Percentiles rank a stretch among this genome's conserved stretches.
phyloP scores from a whole-genome alignment of 1,284 basidiomycete genomes.

The Trichosporon sp. region DNA sequence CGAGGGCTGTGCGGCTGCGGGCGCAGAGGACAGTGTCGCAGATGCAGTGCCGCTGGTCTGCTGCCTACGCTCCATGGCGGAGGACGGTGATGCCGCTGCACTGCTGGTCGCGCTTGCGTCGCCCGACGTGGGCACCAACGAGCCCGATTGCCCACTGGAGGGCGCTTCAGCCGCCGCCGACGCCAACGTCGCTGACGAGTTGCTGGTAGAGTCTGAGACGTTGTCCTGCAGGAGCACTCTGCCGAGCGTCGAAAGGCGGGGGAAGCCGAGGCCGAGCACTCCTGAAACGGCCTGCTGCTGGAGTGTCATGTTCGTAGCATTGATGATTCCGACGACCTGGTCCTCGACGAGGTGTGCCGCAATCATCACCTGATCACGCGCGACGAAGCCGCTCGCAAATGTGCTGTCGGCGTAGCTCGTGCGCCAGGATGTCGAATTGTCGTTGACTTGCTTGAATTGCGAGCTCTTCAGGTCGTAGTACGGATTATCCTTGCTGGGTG shows the following conservation, averaged over 20 bases:
- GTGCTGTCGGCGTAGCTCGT: conserved; percentile 32
- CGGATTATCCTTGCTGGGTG: conserved; percentile 22
- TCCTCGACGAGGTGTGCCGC: conserved; percentile 17
- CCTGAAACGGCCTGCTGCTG: conserved; percentile 43
- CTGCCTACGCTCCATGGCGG: background rate
- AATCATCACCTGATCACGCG: conserved; percentile 30
- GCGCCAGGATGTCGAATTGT: conserved; percentile 28
- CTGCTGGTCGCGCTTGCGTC: background rate
- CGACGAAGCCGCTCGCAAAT: conserved; percentile 32
- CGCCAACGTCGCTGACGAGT: background rate
- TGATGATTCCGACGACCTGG: conserved; percentile 39
- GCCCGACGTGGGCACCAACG: background rate
- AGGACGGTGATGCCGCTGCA: background rate
- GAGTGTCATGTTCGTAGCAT: conserved; percentile 45
- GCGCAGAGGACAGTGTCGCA: background rate
- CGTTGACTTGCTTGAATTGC: conserved; percentile 25
- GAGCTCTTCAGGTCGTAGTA: conserved; percentile 33
- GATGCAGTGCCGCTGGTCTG: background rate
- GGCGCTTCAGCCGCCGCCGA: background rate
- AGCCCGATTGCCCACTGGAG: background rate
- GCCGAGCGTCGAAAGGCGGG: conserved; percentile 32
- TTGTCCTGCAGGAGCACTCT: conserved; percentile 13
- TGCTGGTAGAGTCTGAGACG: background rate
- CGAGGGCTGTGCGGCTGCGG: background rate
- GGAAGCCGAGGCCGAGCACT: conserved; percentile 48